Evolutionary conservation across 306 rosid genomes (phyloP).

Genomic region (Cucurbita argyrosperma): DNA sequence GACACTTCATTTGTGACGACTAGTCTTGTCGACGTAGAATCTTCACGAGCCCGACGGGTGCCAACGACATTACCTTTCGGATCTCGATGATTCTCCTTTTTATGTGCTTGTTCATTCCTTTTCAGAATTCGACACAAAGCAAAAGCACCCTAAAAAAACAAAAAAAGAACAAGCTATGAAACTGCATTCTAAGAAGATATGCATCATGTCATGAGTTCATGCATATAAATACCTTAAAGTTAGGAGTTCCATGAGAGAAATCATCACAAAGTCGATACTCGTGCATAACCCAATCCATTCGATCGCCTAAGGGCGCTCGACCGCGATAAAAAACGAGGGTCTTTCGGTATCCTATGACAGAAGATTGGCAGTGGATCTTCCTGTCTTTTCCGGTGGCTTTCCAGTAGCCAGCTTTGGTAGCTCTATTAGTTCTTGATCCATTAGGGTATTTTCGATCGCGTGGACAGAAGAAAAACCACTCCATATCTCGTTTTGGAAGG

Average conservation of each 20-base stretch:
- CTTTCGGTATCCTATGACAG: conserved; percentile 59
- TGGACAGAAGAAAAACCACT: conserved; percentile 95
- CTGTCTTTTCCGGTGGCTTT: conserved; percentile 94
- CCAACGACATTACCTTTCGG: conserved; percentile 24
- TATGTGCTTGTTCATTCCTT: conserved; percentile 43
- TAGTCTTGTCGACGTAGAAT: conserved; percentile 15
- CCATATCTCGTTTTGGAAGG: conserved; percentile 74
- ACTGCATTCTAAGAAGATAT: neutral
- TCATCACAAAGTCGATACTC: conserved; percentile 78
- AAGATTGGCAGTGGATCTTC: conserved; percentile 42
- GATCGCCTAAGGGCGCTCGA: conserved; percentile 76
- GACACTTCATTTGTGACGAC: conserved; percentile 18
- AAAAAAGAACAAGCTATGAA: neutral
- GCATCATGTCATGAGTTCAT: neutral
- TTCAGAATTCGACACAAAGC: conserved; percentile 77
- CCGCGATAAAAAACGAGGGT: conserved; percentile 84
- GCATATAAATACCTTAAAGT: conserved; percentile 33
- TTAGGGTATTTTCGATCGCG: conserved; percentile 77
- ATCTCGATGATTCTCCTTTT: conserved; percentile 31
- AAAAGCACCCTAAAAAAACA: conserved; percentile 39
- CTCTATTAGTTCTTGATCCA: conserved; percentile 86
- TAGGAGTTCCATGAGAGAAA: conserved; percentile 32
- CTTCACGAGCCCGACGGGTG: conserved; percentile 24
- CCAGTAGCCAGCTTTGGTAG: conserved; percentile 93
- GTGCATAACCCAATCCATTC: conserved; percentile 85